phyloP scores from a whole-genome alignment of 441 rosid genomes.

The Manihot esculenta region DNA sequence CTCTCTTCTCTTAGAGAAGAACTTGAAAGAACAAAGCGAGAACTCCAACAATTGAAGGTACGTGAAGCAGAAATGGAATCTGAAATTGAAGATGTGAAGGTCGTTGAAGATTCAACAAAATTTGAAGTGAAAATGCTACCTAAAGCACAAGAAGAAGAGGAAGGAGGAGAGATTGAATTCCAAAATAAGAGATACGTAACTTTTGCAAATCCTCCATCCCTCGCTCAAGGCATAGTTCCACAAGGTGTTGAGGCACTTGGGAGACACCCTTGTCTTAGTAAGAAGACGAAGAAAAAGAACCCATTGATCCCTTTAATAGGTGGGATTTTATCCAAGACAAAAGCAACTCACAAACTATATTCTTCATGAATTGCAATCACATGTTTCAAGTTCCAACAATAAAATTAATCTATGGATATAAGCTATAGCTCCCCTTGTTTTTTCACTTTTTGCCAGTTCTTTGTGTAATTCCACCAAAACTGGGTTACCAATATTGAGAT shows the following conservation, averaged over 20 bases:
- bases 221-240: slow-evolving; percentile 39
- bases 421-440: no score
- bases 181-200: slow-evolving; percentile 47
- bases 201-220: slow-evolving; percentile 31
- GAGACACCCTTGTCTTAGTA: slow-evolving; percentile 76
- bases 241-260: slow-evolving; percentile 43
- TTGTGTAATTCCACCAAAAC: background rate
- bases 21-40: slow-evolving; percentile 70
- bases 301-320: slow-evolving; percentile 76
- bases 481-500: background rate
- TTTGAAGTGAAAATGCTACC: slow-evolving; percentile 28
- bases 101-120: slow-evolving; percentile 35
- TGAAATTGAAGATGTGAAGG: slow-evolving; percentile 38
- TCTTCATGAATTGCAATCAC: slow-evolving; percentile 4
- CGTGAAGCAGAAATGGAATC: slow-evolving; percentile 38
- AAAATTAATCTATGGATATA: no score
- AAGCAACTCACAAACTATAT: slow-evolving; percentile 33
- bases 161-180: slow-evolving; percentile 36
- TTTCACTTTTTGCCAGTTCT: background rate
- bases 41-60: slow-evolving; percentile 53
- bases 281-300: slow-evolving; percentile 53
- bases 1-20: slow-evolving; percentile 67
- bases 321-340: slow-evolving; percentile 70
- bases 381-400: no score
- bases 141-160: background rate